phyloP scores from a whole-genome alignment of 176 grass and related monocot genomes.

The Paspalum notatum region DNA sequence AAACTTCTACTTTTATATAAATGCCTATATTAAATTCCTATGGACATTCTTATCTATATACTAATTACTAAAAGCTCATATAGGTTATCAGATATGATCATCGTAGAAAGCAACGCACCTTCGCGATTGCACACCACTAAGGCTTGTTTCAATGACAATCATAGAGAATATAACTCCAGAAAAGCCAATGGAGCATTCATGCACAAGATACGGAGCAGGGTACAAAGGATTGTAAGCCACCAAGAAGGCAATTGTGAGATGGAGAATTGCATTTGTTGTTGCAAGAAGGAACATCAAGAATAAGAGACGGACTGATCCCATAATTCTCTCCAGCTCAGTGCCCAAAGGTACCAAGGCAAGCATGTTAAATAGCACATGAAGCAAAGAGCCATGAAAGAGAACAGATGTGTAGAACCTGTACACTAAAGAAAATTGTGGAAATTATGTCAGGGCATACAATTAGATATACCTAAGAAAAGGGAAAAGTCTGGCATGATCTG shows the following conservation, averaged over 20 bases:
- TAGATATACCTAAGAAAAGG: constrained; percentile 29
- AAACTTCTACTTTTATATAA: background rate
- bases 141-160: constrained; percentile 97
- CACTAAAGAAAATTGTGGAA: constrained; percentile 55
- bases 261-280: constrained; percentile 85
- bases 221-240: constrained; percentile 72
- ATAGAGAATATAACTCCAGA: constrained; percentile 97
- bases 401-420: constrained; percentile 92
- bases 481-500: background rate
- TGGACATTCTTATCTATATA: background rate
- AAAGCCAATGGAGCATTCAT: constrained; percentile 93
- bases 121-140: constrained; percentile 85
- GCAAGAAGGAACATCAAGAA: constrained; percentile 92
- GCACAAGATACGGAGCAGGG: constrained; percentile 52
- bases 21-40: background rate
- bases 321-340: constrained; percentile 89
- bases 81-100: constrained; percentile 25
- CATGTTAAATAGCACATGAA: constrained; percentile 98
- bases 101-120: constrained; percentile 54
- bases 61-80: background rate
- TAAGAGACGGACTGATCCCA: constrained; percentile 92
- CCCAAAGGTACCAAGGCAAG: constrained; percentile 90
- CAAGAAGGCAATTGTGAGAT: constrained; percentile 84
- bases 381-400: constrained; percentile 88
- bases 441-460: constrained; percentile 30